These are phyloP conservation scores for Gossypium ekmanianum DNA, from an alignment of 345 rosid genomes.

Conservation along the genomic window DNA sequence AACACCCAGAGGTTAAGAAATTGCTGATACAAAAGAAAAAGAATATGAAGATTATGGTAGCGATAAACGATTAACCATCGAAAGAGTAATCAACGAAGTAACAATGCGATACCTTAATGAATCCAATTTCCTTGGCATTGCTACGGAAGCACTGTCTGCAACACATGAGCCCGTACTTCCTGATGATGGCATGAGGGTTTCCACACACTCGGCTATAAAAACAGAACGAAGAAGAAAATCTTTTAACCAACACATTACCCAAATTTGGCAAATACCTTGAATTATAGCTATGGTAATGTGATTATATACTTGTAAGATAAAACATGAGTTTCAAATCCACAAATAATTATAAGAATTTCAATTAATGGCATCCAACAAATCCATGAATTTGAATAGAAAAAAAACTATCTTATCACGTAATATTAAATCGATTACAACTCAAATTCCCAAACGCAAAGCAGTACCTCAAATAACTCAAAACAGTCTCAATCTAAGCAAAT, in stretches of 20 bases:
- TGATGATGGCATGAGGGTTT: constrained; percentile 36
- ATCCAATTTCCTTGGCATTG: constrained; percentile 31
- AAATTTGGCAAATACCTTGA: neutral
- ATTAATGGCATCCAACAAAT: no score
- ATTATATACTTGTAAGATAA: no score
- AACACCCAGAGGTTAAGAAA: neutral
- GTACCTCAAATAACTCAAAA: neutral
- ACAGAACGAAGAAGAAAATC: constrained; percentile 7
- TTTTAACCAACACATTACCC: neutral
- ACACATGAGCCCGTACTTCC: constrained; percentile 39
- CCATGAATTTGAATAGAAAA: no score
- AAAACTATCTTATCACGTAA: no score
- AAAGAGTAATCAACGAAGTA: neutral
- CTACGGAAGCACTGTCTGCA: constrained; percentile 34
- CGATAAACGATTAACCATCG: neutral
- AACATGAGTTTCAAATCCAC: no score
- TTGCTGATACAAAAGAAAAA: neutral
- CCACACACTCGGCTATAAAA: constrained; percentile 35
- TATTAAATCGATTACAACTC: no score
- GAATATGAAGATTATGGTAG: neutral
- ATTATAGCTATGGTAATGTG: no score
- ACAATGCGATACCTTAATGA: neutral
- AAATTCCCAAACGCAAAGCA: neutral
- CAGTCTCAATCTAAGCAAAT: neutral
- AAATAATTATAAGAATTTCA: no score